Base-by-base conservation (phyloP, 371 early-diverging fungal genomes). In the Mucor sp. region DNA sequence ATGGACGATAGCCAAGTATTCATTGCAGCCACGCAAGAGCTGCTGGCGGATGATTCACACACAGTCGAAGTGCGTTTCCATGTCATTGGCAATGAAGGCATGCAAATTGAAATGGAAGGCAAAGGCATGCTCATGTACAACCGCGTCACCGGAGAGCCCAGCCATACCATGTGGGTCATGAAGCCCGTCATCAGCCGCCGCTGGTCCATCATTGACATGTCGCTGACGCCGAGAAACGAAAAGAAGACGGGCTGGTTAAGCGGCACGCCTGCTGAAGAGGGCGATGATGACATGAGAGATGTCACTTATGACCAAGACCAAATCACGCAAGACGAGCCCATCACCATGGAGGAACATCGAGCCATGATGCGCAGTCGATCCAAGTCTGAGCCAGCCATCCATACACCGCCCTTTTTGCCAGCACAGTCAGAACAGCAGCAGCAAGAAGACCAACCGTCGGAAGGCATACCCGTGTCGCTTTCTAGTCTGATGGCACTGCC, bases 51-150 rank as follows among this genome's bases (percentile, higher is more conserved):
- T 68, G 88, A 90, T 39, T 86, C 88, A 3, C 84, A 83, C 32
- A 92, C 95, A 0, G 82, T 94, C 2, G 96, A 96, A 67, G 86
- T 95, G 11, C 85, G 81, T 2, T 90, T 93, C 64, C 74, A 81
- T 21, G 86, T 95, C 0, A 74, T 82, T 27, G 82, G 67, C 6
- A 67, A 69, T 41, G 74, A 79, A 4, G 74, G 85, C 3, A 72
- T 78, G 33, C 75, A 84, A 25, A 88, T 89, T 12, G 86, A 88
- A 37, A 91, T 96, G 82, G 92, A 95, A 70, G 96, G 92, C 35
- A 94, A 95, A 71, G 97, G 96, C 0, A 95, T 97, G 94, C 76
- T 94, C 32, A 91, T 93, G 73, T 91, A 91, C 66, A 90, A 93
- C 60, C 82, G 89, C 15, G 76, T 83, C 0, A 87, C 89, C 8